Evolutionary conservation across 2,329 filamentous ascomycete species (phyloP).

Genomic region (Cadophora gregata): DNA sequence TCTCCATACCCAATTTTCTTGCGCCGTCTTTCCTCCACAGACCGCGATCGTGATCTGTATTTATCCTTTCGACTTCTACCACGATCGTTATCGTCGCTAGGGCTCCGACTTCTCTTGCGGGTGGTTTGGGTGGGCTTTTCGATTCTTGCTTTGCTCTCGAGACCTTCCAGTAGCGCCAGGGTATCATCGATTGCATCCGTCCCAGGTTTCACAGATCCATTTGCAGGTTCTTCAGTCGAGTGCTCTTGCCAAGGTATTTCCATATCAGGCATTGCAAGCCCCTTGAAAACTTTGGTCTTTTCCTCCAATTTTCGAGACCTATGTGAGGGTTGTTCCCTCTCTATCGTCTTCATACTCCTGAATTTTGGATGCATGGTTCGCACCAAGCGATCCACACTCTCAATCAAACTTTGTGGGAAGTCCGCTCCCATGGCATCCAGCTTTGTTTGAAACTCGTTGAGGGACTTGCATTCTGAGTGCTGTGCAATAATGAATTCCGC

Average conservation of each 20-base stretch:
- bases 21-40: conserved; percentile 50
- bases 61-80: conserved; percentile 47
- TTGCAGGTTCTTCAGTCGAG: conserved; percentile 45
- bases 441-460: conserved; percentile 76
- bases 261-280: conserved; percentile 84
- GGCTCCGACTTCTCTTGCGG: conserved; percentile 61
- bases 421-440: conserved; percentile 79
- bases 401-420: conserved; percentile 84
- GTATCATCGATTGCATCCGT: conserved; percentile 87
- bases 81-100: conserved; percentile 48
- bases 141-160: conserved; percentile 69
- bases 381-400: conserved; percentile 89
- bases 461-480: conserved; percentile 74
- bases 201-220: conserved; percentile 47
- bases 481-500: conserved; percentile 96
- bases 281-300: conserved; percentile 89
- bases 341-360: conserved; percentile 60
- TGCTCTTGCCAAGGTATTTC: conserved; percentile 60
- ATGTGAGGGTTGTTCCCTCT: conserved; percentile 49
- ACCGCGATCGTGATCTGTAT: conserved; percentile 58
- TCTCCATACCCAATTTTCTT: conserved; percentile 57
- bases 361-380: conserved; percentile 90
- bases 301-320: conserved; percentile 60
- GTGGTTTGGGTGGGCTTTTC: conserved; percentile 45
- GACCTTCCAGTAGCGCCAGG: conserved; percentile 84